Conservation (phyloP, 2,329 filamentous ascomycete species). For the Xylaria sp. region DNA sequence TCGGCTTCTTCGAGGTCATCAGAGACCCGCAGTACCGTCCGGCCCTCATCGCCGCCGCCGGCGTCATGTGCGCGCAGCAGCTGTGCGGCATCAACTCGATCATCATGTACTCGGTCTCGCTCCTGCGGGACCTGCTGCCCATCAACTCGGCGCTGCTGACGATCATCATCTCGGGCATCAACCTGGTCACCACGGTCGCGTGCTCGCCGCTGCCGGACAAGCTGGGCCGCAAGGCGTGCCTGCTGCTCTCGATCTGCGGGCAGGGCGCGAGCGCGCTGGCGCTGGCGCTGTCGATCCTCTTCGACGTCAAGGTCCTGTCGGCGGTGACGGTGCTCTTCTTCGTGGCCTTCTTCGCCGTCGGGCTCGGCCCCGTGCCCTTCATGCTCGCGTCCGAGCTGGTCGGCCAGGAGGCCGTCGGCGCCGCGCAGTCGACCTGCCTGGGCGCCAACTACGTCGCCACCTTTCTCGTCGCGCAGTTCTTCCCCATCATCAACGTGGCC, state of each 20-base stretch:
- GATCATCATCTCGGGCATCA: constrained; percentile 83
- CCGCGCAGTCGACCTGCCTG: constrained; percentile 85
- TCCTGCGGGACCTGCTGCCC: constrained; percentile 79
- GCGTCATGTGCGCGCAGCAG: constrained; percentile 92
- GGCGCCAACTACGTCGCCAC: constrained; percentile 89
- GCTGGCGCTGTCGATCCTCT: constrained; percentile 79
- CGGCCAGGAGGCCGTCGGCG: constrained; percentile 85
- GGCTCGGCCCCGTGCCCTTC: constrained; percentile 91
- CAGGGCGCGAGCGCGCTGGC: constrained; percentile 80
- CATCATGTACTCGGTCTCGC: constrained; percentile 96
- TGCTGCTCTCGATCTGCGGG: constrained; percentile 79
- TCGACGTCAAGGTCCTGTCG: constrained; percentile 72
- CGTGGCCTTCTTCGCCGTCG: constrained; percentile 86
- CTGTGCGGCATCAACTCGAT: constrained; percentile 94
- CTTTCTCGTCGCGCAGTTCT: constrained; percentile 92
- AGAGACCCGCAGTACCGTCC: constrained; percentile 69
- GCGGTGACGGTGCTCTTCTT: constrained; percentile 82
- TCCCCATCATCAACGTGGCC: constrained; percentile 80
- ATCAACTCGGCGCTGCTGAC: constrained; percentile 82
- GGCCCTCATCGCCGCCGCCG: constrained; percentile 80
- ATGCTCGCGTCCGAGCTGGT: constrained; percentile 92
- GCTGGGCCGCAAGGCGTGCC: constrained; percentile 82
- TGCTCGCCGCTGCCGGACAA: constrained; percentile 86
- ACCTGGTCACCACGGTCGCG: constrained; percentile 78
- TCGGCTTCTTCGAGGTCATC: constrained; percentile 68